Evolutionary conservation across 176 grass and related monocot genomes (phyloP).

Genomic region (Oryza longistaminata): DNA sequence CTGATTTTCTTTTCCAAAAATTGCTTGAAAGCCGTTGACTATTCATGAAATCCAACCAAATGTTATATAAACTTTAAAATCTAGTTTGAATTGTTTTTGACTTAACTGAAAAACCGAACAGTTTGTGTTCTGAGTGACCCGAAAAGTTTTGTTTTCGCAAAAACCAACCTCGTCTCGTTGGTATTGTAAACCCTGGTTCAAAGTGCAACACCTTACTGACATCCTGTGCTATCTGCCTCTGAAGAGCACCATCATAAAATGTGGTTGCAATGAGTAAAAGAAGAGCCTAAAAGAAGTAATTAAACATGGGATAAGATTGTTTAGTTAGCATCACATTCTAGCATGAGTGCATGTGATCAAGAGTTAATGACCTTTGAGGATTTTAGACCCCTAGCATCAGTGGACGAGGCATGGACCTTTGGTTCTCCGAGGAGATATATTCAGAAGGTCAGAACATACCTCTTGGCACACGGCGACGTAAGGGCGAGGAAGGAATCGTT

Average conservation of each 20-base stretch:
- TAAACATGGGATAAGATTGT: not conserved
- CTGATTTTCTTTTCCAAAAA: no score
- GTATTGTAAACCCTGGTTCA: no score
- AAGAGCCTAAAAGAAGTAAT: not conserved
- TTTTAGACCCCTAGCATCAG: not conserved
- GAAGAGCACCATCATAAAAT: not conserved
- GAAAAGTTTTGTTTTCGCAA: no score
- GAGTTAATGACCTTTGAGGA: conserved; percentile 2
- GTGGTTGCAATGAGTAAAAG: not conserved
- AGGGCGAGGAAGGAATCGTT: conserved; percentile 89
- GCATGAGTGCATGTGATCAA: not conserved
- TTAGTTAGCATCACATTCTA: not conserved
- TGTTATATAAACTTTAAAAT: no score
- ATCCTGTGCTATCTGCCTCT: not conserved
- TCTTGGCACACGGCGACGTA: conserved; percentile 80
- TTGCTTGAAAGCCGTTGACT: no score
- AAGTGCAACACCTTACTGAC: not conserved
- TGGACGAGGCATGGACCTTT: conserved; percentile 27
- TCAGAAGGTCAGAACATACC: conserved; percentile 59
- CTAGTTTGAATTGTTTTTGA: no score
- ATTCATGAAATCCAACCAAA: no score
- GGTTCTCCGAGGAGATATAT: conserved; percentile 17
- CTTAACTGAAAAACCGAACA: no score
- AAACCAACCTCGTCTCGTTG: no score
- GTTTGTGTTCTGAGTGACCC: no score